phyloP scores from a whole-genome alignment of 148 eudicot genomes.

The Euryodendron excelsum region DNA sequence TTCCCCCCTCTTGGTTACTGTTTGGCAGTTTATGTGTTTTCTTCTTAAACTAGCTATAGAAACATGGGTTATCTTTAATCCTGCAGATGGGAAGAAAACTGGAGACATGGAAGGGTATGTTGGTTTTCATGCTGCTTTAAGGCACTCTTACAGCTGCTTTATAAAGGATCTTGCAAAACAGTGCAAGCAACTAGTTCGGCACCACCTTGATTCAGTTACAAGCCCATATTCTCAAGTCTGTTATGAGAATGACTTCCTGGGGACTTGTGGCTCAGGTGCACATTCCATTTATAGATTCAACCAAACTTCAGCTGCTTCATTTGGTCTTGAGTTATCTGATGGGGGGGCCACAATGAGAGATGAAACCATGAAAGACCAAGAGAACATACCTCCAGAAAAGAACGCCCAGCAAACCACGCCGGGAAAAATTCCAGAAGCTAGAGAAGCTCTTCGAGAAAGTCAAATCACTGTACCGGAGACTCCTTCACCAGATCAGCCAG shows the following conservation, averaged over 20 bases:
- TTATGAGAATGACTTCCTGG: conserved; percentile 55
- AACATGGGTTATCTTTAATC: conserved; percentile 7
- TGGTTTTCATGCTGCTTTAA: conserved; percentile 88
- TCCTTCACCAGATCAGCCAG: conserved; percentile 93
- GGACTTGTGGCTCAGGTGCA: conserved; percentile 38
- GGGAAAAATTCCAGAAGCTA: conserved; percentile 64
- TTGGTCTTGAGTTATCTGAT: conserved; percentile 72
- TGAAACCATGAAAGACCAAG: conserved; percentile 59
- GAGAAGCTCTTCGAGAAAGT: conserved; percentile 66
- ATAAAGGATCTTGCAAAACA: conserved; percentile 73
- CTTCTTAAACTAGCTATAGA: neutral
- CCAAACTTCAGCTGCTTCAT: conserved; percentile 50
- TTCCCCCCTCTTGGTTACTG: neutral
- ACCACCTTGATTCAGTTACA: conserved; percentile 97
- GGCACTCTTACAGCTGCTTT: conserved; percentile 76
- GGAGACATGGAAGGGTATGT: conserved; percentile 96
- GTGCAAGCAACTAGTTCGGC: conserved; percentile 84
- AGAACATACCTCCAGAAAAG: conserved; percentile 75
- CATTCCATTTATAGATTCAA: conserved; percentile 32
- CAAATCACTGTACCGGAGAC: conserved; percentile 94
- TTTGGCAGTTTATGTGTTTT: neutral
- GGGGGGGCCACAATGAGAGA: conserved; percentile 34
- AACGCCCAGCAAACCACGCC: conserved; percentile 71
- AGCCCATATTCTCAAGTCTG: conserved; percentile 92
- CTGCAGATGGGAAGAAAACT: conserved; percentile 55